These are phyloP conservation scores for Aspergillus funiculosus DNA, from an alignment of 495 filamentous ascomycete genomes.

Conservation along the genomic window DNA sequence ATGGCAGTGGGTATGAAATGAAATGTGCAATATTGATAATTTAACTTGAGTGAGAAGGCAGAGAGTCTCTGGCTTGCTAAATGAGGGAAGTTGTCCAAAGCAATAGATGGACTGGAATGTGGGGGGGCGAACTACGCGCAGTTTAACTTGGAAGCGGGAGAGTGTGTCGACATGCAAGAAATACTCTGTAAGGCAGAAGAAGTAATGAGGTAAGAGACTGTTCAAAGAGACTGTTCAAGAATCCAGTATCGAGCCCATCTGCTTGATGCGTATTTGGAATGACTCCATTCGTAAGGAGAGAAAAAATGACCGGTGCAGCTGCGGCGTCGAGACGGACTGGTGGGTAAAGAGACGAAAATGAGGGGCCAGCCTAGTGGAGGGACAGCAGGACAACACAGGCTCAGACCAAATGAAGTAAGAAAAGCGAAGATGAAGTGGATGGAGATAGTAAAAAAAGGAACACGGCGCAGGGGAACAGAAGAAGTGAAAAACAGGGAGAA, in stretches of 20 bases:
- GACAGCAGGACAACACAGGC: not conserved
- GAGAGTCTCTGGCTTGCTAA: not conserved
- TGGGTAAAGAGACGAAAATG: not conserved
- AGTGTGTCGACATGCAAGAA: no score
- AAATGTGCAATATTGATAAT: constrained; percentile 8
- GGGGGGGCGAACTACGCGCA: constrained; percentile 11
- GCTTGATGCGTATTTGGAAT: not conserved
- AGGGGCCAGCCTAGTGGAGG: not conserved
- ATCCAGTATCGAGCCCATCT: not conserved
- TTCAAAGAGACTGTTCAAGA: not conserved
- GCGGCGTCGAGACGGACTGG: not conserved
- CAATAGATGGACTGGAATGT: constrained; percentile 22
- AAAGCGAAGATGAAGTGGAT: not conserved
- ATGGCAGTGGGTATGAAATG: constrained; percentile 6
- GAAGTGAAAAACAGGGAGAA: not conserved
- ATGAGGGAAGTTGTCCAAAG: constrained; percentile 10
- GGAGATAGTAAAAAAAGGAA: not conserved
- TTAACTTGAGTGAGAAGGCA: not conserved
- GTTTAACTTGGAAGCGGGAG: not conserved
- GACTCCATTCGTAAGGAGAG: constrained; percentile 1
- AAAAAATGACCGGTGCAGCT: not conserved
- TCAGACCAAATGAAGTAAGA: not conserved
- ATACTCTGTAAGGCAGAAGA: no score
- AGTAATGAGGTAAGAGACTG: not conserved
- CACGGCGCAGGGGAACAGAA: not conserved